These are phyloP conservation scores for Diatrype stigma DNA, from an alignment of 2,329 filamentous ascomycete genomes.

Conservation along the genomic window DNA sequence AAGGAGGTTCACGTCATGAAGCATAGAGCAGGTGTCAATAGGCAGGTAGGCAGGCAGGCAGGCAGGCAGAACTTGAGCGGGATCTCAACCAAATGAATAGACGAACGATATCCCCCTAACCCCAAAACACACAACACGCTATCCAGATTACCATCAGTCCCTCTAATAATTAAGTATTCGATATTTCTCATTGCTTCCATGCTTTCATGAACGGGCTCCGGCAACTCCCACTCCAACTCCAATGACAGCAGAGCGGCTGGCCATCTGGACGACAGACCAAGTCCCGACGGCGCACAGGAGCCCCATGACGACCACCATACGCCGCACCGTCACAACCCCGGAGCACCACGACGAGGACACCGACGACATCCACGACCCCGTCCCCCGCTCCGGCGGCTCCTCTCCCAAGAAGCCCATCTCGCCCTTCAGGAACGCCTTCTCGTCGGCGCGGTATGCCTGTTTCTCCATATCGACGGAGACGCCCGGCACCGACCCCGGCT, in stretches of 20 bases:
- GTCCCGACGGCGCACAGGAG: constrained; percentile 23
- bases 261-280: constrained; percentile 11
- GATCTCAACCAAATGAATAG: background rate
- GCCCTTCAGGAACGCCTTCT: constrained; percentile 1
- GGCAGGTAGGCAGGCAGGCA: too few relatives aligned
- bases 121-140: too few relatives aligned
- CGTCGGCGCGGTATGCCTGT: constrained; percentile 2
- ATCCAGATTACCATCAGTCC: too few relatives aligned
- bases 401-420: background rate
- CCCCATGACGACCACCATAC: constrained; percentile 27
- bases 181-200: too few relatives aligned
- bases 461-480: constrained; percentile 16
- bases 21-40: too few relatives aligned
- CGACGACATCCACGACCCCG: background rate
- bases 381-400: background rate
- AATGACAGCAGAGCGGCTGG: background rate
- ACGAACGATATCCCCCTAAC: background rate
- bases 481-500: constrained; percentile 1
- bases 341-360: constrained; percentile 8
- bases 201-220: too few relatives aligned
- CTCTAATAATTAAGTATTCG: too few relatives aligned
- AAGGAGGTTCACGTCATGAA: constrained; percentile 4
- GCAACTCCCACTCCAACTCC: too few relatives aligned
- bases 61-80: background rate
- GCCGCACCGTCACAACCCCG: constrained; percentile 21